These are phyloP conservation scores for Phytophthora podocarpi DNA, from an alignment of 352 stramenopile species.

Conservation along the genomic window DNA sequence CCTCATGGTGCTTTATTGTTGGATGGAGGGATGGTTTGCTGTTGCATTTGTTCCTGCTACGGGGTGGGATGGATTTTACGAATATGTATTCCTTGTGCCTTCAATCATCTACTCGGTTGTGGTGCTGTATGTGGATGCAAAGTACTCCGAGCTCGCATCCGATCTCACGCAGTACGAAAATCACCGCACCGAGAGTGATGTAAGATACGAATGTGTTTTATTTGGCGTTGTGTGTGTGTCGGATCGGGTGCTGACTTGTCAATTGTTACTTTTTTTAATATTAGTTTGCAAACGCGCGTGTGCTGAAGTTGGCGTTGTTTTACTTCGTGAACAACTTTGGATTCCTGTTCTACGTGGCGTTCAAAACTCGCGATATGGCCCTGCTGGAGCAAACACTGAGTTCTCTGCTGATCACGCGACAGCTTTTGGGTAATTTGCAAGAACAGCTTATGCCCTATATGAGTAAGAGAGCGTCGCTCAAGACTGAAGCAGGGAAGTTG, in stretches of 20 bases:
- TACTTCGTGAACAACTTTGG: slow-evolving; percentile 98
- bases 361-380: slow-evolving; percentile 87
- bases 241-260: slow-evolving; percentile 1
- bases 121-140: slow-evolving; percentile 76
- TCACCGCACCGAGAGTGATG: slow-evolving; percentile 89
- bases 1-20: slow-evolving; percentile 87
- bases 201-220: slow-evolving; percentile 35
- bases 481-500: slow-evolving; percentile 80
- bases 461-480: slow-evolving; percentile 77
- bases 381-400: slow-evolving; percentile 92
- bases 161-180: slow-evolving; percentile 94
- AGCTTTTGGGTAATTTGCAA: slow-evolving; percentile 80
- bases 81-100: slow-evolving; percentile 71
- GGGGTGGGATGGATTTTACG: slow-evolving; percentile 68
- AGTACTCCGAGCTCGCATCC: slow-evolving; percentile 92
- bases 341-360: slow-evolving; percentile 96
- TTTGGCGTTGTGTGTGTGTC: slow-evolving; percentile 1
- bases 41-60: slow-evolving; percentile 59
- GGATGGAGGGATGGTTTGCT: slow-evolving; percentile 74
- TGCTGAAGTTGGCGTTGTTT: slow-evolving; percentile 98
- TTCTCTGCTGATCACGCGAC: slow-evolving; percentile 81
- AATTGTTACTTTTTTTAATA: neutral
- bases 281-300: slow-evolving; percentile 92
- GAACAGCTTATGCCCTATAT: slow-evolving; percentile 85
- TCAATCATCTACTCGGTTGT: slow-evolving; percentile 79